A percentile compares a stretch with the other conserved stretches of the same genome.
These are phyloP conservation scores for Aspergillus flavus DNA, from an alignment of 2,329 filamentous ascomycete species.

Conservation along the genomic window DNA sequence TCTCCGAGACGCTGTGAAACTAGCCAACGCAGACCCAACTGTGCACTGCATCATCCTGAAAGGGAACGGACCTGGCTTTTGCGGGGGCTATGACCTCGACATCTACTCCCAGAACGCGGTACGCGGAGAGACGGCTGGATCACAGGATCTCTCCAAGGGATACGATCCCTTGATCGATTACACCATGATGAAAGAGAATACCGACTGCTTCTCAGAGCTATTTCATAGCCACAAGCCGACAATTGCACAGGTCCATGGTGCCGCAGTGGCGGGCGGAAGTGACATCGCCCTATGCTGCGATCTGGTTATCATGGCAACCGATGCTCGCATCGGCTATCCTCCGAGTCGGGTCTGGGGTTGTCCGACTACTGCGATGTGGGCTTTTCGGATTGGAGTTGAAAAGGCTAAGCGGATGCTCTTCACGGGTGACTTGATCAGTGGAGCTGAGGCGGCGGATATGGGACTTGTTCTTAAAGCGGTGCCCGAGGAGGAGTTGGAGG, in stretches of 20 bases:
- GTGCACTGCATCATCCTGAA: conserved; percentile 13
- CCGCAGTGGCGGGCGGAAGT: conserved; percentile 13
- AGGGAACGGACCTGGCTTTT: conserved; percentile 9
- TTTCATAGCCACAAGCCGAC: conserved; percentile 14
- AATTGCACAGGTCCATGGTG: conserved; percentile 11
- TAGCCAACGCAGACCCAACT: conserved; percentile 4
- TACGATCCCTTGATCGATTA: conserved; percentile 12
- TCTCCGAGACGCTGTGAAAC: conserved; percentile 1
- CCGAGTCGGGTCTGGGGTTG: conserved; percentile 15
- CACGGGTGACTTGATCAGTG: conserved; percentile 14
- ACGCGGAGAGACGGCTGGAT: conserved; percentile 6
- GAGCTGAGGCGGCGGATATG: conserved; percentile 8
- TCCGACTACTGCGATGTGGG: conserved; percentile 16
- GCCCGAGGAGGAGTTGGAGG: conserved; percentile 8
- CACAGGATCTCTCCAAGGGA: conserved; percentile 3
- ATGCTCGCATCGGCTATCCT: conserved; percentile 14
- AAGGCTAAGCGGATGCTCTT: conserved; percentile 17
- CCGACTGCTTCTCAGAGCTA: conserved; percentile 10
- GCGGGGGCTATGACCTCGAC: conserved; percentile 10
- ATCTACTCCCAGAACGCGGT: conserved; percentile 2
- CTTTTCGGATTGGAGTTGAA: conserved; percentile 11
- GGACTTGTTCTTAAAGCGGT: conserved; percentile 15
- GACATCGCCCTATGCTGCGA: conserved; percentile 14
- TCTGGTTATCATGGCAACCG: conserved; percentile 12
- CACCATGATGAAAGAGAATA: conserved; percentile 9